These are phyloP conservation scores for Fusarium chuoi DNA, from an alignment of 2,329 filamentous ascomycete species.

Conservation along the genomic window DNA sequence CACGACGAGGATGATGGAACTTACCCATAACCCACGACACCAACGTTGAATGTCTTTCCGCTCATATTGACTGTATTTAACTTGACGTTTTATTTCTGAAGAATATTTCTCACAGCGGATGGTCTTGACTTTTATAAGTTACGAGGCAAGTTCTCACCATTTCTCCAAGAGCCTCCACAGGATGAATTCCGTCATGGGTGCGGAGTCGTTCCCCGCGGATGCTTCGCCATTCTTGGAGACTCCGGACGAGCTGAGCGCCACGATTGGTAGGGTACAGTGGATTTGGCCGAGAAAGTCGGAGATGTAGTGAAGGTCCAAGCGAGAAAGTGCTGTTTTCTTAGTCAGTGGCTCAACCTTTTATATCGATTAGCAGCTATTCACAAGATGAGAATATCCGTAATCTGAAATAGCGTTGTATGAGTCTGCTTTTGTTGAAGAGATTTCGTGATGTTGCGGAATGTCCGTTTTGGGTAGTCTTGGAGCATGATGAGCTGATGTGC, in stretches of 20 bases:
- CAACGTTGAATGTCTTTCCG: conserved; percentile 59
- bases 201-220: conserved; percentile 37
- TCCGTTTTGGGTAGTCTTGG: not conserved
- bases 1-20: conserved; percentile 29
- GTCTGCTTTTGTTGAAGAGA: not conserved
- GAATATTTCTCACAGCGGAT: not conserved
- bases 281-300: conserved; percentile 39
- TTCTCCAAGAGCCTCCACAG: conserved; percentile 20
- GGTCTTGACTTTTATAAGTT: conserved; percentile 7
- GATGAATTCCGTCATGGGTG: conserved; percentile 39
- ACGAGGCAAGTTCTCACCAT: not conserved
- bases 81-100: not conserved
- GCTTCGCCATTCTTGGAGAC: conserved; percentile 27
- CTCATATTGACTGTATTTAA: conserved; percentile 41
- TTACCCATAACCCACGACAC: conserved; percentile 63
- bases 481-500: not conserved
- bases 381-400: not conserved
- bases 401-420: not conserved
- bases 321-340: conserved; percentile 19
- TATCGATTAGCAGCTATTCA: not conserved
- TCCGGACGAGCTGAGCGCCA: conserved; percentile 24
- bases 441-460: not conserved
- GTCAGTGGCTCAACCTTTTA: conserved; percentile 3
- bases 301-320: conserved; percentile 34
- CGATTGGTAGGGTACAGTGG: conserved; percentile 29